Percentiles rank a stretch among this genome's conserved stretches.
Conservation (phyloP, 495 filamentous ascomycete species). For the Penicillium mononematosum region DNA sequence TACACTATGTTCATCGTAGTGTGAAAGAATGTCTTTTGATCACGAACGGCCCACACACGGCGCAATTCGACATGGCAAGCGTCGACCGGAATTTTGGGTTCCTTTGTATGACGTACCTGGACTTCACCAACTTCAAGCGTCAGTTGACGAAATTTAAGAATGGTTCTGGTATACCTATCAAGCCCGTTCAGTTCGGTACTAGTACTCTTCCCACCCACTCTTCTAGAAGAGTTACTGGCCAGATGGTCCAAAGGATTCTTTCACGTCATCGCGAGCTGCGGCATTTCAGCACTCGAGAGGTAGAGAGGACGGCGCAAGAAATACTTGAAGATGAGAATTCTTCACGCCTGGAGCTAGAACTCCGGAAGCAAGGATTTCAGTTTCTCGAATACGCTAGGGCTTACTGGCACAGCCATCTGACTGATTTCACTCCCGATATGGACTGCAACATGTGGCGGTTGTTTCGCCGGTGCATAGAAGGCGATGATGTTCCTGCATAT, state of each 20-base stretch:
- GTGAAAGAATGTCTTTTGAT: slow-evolving; percentile 29
- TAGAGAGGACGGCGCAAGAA: not conserved
- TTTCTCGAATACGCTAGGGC: not conserved
- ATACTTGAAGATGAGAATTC: not conserved
- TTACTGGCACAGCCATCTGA: not conserved
- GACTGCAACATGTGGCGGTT: not conserved
- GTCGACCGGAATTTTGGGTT: slow-evolving; percentile 18
- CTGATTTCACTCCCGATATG: not conserved
- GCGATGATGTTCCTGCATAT: not conserved
- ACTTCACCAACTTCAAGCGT: slow-evolving; percentile 34
- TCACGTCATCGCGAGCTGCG: not conserved
- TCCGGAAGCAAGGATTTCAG: not conserved
- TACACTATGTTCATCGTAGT: slow-evolving; percentile 37
- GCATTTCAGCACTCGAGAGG: not conserved
- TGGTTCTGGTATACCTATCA: not conserved
- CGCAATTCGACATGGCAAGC: not conserved
- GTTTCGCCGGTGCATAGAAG: not conserved
- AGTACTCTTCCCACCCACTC: not conserved
- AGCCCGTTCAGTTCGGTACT: not conserved
- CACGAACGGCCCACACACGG: not conserved
- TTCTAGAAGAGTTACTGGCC: not conserved
- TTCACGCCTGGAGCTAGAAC: not conserved
- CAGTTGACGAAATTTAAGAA: slow-evolving; percentile 14
- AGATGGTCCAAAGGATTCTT: not conserved
- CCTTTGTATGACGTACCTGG: slow-evolving; percentile 38